phyloP scores from a whole-genome alignment of 23 red algal species.

The Chondrus crispus region DNA sequence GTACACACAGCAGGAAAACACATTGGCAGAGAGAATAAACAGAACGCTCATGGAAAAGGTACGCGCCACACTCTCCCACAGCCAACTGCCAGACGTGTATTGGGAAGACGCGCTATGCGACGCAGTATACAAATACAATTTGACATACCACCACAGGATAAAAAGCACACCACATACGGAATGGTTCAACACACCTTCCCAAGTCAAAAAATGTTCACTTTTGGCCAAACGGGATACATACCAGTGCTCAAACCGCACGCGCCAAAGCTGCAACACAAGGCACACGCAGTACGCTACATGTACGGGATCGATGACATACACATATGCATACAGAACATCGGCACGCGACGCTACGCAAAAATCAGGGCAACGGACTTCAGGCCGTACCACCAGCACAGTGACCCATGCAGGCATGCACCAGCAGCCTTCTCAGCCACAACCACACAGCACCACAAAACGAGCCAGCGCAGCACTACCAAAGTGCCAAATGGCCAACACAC shows the following conservation, averaged over 20 bases:
- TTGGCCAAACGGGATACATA: neutral
- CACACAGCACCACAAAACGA: neutral
- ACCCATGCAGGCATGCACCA: neutral
- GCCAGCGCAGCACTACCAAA: neutral
- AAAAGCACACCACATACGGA: neutral
- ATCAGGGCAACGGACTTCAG: conserved; percentile 9
- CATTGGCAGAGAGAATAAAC: too few relatives aligned
- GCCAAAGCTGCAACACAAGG: neutral
- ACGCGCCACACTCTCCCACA: too few relatives aligned
- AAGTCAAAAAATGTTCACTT: neutral
- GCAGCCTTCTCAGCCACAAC: conserved; percentile 2
- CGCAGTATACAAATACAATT: neutral
- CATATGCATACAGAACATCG: neutral
- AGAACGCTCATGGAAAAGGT: too few relatives aligned
- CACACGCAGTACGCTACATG: neutral
- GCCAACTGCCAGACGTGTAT: too few relatives aligned
- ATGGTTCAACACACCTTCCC: neutral
- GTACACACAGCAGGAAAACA: too few relatives aligned
- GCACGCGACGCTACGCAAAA: neutral
- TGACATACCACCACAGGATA: neutral
- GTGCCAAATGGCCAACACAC: too few relatives aligned
- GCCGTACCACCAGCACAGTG: conserved; percentile 1
- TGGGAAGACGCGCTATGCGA: neutral
- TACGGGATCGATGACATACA: neutral
- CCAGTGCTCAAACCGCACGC: neutral